These are phyloP conservation scores for Fusarium dimerum DNA, from an alignment of 2,329 filamentous ascomycete species.

Conservation along the genomic window DNA sequence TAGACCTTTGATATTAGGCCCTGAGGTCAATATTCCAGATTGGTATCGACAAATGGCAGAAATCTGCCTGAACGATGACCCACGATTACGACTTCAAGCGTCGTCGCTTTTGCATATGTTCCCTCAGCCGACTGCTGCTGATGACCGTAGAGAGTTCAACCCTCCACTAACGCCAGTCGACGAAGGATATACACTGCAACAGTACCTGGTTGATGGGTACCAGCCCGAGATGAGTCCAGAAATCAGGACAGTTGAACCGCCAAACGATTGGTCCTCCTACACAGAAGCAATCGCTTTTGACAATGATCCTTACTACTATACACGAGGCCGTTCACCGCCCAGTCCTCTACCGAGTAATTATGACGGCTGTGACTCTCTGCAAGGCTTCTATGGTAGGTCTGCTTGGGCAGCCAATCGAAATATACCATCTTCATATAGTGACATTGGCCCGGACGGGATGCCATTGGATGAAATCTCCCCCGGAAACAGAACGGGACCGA, in stretches of 20 bases:
- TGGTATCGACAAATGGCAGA: conserved; percentile 79
- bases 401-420: conserved; percentile 41
- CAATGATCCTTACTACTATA: conserved; percentile 48
- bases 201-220: conserved; percentile 41
- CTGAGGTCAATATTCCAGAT: conserved; percentile 66
- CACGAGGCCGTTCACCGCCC: conserved; percentile 55
- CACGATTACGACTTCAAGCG: conserved; percentile 72
- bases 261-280: conserved; percentile 47
- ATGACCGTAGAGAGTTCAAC: conserved; percentile 18
- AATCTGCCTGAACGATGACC: conserved; percentile 74
- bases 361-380: conserved; percentile 37
- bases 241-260: conserved; percentile 43
- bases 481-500: conserved; percentile 14
- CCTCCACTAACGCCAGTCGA: conserved; percentile 42
- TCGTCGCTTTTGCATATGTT: conserved; percentile 71
- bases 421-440: conserved; percentile 43
- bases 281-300: conserved; percentile 36
- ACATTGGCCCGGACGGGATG: conserved; percentile 28
- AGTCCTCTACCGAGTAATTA: conserved; percentile 50
- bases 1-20: conserved; percentile 64
- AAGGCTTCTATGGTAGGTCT: conserved; percentile 31
- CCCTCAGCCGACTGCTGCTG: conserved; percentile 41
- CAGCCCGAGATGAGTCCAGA: conserved; percentile 36
- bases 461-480: conserved; percentile 22
- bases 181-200: conserved; percentile 40